Conservation (phyloP, 352 stramenopile species). For the Plasmopara muralis region DNA sequence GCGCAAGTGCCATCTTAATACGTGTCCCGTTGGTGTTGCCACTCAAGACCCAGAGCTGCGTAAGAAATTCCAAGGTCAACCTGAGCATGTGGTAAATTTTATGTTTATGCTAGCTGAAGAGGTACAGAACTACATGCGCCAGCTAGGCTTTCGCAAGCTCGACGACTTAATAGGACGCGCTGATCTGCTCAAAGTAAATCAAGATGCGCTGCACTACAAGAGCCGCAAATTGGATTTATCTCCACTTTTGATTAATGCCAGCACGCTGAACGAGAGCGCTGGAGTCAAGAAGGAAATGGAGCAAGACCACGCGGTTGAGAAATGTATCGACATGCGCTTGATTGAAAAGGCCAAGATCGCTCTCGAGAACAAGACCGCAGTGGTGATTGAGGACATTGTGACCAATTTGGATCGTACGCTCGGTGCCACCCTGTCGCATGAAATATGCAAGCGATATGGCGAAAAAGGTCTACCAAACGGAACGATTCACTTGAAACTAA, state of each 20-base stretch:
- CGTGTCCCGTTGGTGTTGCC: constrained; percentile 96
- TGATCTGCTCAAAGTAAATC: constrained; percentile 90
- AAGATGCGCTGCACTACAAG: constrained; percentile 66
- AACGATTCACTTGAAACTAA: constrained; percentile 92
- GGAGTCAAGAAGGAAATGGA: constrained; percentile 72
- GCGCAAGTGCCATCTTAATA: constrained; percentile 97
- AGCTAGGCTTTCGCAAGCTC: constrained; percentile 87
- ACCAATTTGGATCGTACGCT: constrained; percentile 93
- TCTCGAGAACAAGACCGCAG: constrained; percentile 74
- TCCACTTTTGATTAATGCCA: constrained; percentile 90
- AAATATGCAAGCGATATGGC: constrained; percentile 91
- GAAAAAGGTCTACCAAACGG: constrained; percentile 86
- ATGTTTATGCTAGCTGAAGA: constrained; percentile 96
- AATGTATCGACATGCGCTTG: constrained; percentile 88
- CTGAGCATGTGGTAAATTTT: constrained; percentile 96
- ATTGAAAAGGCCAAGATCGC: constrained; percentile 83
- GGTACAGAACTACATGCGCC: constrained; percentile 72
- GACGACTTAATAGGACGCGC: constrained; percentile 93
- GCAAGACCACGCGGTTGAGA: constrained; percentile 89
- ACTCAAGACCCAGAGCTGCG: constrained; percentile 95
- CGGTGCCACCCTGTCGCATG: constrained; percentile 92
- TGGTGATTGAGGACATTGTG: constrained; percentile 57
- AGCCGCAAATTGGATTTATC: constrained; percentile 86
- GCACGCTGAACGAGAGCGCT: constrained; percentile 87
- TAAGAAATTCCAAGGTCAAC: constrained; percentile 93